Percentiles rank a stretch among this genome's conserved stretches.
phyloP scores from a whole-genome alignment of 495 filamentous ascomycete species.

The Penicillium argentinense region DNA sequence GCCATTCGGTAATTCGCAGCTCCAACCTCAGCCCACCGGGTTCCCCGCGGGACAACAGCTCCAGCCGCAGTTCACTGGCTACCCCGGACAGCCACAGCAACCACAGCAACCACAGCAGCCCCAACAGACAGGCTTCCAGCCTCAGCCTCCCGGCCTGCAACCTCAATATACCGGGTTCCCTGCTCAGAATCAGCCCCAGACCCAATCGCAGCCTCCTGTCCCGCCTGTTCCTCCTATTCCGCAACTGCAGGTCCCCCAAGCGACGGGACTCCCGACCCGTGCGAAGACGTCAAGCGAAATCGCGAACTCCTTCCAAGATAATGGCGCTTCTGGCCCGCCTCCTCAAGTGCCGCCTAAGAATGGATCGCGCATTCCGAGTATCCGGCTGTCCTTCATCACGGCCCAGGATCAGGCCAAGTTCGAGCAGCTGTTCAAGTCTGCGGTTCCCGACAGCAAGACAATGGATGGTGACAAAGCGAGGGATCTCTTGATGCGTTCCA shows the following conservation, averaged over 20 bases:
- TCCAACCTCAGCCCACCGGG: slow-evolving; percentile 58
- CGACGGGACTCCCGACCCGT: slow-evolving; percentile 41
- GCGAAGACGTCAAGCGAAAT: slow-evolving; percentile 77
- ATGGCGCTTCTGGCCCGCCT: slow-evolving; percentile 28
- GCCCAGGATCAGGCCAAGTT: slow-evolving; percentile 96
- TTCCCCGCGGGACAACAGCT: slow-evolving; percentile 62
- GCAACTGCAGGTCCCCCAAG: slow-evolving; percentile 49
- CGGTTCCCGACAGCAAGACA: slow-evolving; percentile 81
- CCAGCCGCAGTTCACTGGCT: slow-evolving; percentile 60
- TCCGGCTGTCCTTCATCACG: slow-evolving; percentile 92
- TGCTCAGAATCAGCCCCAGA: slow-evolving; percentile 32
- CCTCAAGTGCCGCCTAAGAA: slow-evolving; percentile 56
- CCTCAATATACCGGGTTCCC: slow-evolving; percentile 43
- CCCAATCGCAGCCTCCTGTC: slow-evolving; percentile 14
- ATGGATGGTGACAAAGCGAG: slow-evolving; percentile 89
- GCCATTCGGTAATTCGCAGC: slow-evolving; percentile 34
- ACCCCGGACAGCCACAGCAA: slow-evolving; percentile 49
- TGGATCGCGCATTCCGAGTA: slow-evolving; percentile 82
- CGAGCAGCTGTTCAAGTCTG: slow-evolving; percentile 96
- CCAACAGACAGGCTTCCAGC: slow-evolving; percentile 22
- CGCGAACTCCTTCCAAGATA: slow-evolving; percentile 75
- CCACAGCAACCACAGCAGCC: slow-evolving; percentile 30
- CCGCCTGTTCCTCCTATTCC: slow-evolving; percentile 13
- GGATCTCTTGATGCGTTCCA: slow-evolving; percentile 84
- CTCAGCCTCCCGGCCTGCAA: slow-evolving; percentile 12